A percentile compares a stretch with the other conserved stretches of the same genome.
Conservation (phyloP, 2,329 filamentous ascomycete species). For the Keithomyces neogunnii region DNA sequence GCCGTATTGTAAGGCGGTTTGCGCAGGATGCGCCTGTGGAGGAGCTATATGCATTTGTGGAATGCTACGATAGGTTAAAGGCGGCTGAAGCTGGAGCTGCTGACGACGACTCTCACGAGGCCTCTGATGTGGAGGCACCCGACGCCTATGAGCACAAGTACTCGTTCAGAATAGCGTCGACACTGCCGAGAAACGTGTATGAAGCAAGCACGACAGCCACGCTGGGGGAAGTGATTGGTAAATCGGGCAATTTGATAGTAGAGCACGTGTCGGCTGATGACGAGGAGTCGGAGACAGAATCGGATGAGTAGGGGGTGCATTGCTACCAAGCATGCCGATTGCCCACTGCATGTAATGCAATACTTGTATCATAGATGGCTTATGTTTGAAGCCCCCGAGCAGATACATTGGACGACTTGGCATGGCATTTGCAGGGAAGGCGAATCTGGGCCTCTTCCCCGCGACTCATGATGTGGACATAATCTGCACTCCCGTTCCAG, state of each 20-base stretch:
- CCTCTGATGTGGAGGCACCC: conserved; percentile 5
- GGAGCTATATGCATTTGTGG: conserved; percentile 91
- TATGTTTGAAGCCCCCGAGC: too few relatives aligned
- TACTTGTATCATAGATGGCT: too few relatives aligned
- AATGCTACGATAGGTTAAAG: conserved; percentile 68
- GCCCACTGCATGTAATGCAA: too few relatives aligned
- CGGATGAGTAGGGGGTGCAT: too few relatives aligned
- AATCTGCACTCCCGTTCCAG: too few relatives aligned
- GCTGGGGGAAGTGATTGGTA: conserved; percentile 65
- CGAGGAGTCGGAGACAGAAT: conserved; percentile 10
- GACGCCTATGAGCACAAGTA: conserved; percentile 67
- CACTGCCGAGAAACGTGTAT: conserved; percentile 77
- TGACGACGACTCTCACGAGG: conserved; percentile 17
- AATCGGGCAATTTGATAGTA: conserved; percentile 82
- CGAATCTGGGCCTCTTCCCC: too few relatives aligned
- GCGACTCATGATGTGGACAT: too few relatives aligned
- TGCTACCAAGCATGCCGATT: conserved; percentile 9
- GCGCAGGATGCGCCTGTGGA: conserved; percentile 62
- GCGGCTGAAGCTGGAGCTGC: conserved; percentile 45
- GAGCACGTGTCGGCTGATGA: conserved; percentile 45
- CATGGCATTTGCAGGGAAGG: too few relatives aligned
- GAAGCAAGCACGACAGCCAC: conserved; percentile 57
- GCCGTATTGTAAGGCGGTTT: conserved; percentile 73
- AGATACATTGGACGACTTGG: too few relatives aligned
- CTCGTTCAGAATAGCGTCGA: conserved; percentile 74